These are phyloP conservation scores for Thuja plicata DNA, from an alignment of 83 land plant genomes.

Conservation along the genomic window DNA sequence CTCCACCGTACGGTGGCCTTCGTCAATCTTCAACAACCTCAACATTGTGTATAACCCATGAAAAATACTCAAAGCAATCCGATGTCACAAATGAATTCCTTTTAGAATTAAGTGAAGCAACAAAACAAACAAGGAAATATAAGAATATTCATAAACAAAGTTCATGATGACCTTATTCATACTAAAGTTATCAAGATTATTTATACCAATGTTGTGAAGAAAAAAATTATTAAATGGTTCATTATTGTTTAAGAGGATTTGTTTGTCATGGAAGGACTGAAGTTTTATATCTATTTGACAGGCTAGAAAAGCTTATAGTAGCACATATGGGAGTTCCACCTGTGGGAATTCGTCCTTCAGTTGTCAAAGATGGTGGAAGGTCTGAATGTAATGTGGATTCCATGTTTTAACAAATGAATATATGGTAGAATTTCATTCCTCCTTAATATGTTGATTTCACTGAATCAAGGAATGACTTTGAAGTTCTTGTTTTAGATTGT, in stretches of 20 bases:
- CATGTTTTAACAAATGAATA: background rate
- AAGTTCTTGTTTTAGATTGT: too few relatives aligned
- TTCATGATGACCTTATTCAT: conserved; percentile 63
- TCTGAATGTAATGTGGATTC: background rate
- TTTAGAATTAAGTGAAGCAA: conserved; percentile 51
- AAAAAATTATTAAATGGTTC: background rate
- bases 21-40: too few relatives aligned
- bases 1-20: too few relatives aligned
- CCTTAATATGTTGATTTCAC: conserved; percentile 2
- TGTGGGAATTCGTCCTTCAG: conserved; percentile 86
- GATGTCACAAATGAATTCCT: conserved; percentile 50
- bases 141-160: conserved; percentile 31
- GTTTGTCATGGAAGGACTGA: conserved; percentile 66
- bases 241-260: conserved; percentile 12
- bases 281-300: conserved; percentile 71
- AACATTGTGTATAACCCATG: conserved; percentile 61
- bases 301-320: conserved; percentile 94
- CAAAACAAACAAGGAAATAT: conserved; percentile 60
- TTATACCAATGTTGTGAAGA: background rate
- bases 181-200: conserved; percentile 51
- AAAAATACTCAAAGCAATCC: conserved; percentile 56
- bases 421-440: conserved; percentile 22
- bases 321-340: conserved; percentile 85
- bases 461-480: background rate
- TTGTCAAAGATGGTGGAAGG: conserved; percentile 63